phyloP scores from a whole-genome alignment of 345 rosid species.

The Raphanus sativus region DNA sequence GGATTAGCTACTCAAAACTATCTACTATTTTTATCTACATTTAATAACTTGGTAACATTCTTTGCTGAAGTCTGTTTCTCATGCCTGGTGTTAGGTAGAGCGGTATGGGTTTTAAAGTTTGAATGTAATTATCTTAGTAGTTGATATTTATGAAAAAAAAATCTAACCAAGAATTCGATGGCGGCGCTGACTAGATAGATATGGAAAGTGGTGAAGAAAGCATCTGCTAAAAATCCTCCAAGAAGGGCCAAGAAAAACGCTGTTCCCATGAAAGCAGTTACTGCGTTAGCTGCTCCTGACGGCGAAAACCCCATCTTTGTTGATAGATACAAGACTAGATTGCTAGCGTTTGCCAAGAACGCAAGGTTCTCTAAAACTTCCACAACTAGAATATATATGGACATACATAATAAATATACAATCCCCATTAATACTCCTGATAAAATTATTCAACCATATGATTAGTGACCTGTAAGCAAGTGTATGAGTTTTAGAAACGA shows the following conservation, averaged over 20 bases:
- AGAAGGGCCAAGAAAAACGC: slow-evolving; percentile 82
- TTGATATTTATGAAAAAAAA: background rate
- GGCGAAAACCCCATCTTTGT: slow-evolving; percentile 80
- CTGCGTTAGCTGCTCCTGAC: slow-evolving; percentile 71
- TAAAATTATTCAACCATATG: background rate
- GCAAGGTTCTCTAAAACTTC: slow-evolving; percentile 91
- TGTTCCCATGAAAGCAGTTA: slow-evolving; percentile 91
- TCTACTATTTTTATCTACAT: background rate
- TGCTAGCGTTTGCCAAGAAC: slow-evolving; percentile 87
- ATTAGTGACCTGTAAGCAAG: no score
- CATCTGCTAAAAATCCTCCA: slow-evolving; percentile 85
- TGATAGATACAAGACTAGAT: slow-evolving; percentile 75
- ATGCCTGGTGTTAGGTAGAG: slow-evolving; percentile 22
- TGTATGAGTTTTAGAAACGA: slow-evolving; percentile 8
- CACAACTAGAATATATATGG: slow-evolving; percentile 47
- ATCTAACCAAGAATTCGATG: slow-evolving; percentile 65
- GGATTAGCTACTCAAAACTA: background rate
- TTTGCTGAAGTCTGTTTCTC: slow-evolving; percentile 6
- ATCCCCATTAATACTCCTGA: background rate
- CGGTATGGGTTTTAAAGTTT: background rate
- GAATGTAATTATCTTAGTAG: background rate
- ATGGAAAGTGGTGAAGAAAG: slow-evolving; percentile 64
- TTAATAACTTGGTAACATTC: background rate
- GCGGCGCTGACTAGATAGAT: slow-evolving; percentile 71
- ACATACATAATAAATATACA: background rate